phyloP scores from a whole-genome alignment of 2,329 filamentous ascomycete species.

The Neodidymelliopsis sp. region DNA sequence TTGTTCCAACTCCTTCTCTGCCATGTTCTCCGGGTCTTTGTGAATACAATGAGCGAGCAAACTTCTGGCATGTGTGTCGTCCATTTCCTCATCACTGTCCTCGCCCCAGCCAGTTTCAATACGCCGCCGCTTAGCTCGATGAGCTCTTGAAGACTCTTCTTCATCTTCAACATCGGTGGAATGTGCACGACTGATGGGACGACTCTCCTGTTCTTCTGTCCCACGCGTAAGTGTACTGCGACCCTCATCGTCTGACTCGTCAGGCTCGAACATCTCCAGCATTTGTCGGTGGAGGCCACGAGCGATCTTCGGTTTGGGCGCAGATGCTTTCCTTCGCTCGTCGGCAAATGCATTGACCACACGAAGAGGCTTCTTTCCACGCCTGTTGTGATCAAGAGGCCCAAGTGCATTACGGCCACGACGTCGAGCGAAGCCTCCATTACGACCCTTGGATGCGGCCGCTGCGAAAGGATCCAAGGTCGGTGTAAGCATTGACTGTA shows the following conservation, averaged over 20 bases:
- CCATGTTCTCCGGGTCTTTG: slow-evolving; percentile 74
- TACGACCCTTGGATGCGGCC: slow-evolving; percentile 67
- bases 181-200: slow-evolving; percentile 75
- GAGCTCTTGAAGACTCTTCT: slow-evolving; percentile 55
- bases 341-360: slow-evolving; percentile 58
- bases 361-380: slow-evolving; percentile 49
- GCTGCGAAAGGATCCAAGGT: slow-evolving; percentile 68
- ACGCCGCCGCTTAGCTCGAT: slow-evolving; percentile 56
- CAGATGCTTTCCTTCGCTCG: slow-evolving; percentile 66
- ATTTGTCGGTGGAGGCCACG: slow-evolving; percentile 84
- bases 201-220: slow-evolving; percentile 85
- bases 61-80: slow-evolving; percentile 56
- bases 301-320: slow-evolving; percentile 64
- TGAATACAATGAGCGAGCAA: slow-evolving; percentile 58
- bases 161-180: slow-evolving; percentile 58
- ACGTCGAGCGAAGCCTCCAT: slow-evolving; percentile 50
- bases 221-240: slow-evolving; percentile 72
- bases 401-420: slow-evolving; percentile 53
- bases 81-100: slow-evolving; percentile 57
- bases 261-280: slow-evolving; percentile 75
- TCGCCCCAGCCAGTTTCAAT: slow-evolving; percentile 56
- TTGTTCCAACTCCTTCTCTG: slow-evolving; percentile 68
- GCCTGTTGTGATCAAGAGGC: slow-evolving; percentile 54
- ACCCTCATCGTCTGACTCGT: slow-evolving; percentile 84
- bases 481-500: slow-evolving; percentile 60